Conservation (phyloP, 345 rosid genomes). For the Pelargonium nanum region DNA sequence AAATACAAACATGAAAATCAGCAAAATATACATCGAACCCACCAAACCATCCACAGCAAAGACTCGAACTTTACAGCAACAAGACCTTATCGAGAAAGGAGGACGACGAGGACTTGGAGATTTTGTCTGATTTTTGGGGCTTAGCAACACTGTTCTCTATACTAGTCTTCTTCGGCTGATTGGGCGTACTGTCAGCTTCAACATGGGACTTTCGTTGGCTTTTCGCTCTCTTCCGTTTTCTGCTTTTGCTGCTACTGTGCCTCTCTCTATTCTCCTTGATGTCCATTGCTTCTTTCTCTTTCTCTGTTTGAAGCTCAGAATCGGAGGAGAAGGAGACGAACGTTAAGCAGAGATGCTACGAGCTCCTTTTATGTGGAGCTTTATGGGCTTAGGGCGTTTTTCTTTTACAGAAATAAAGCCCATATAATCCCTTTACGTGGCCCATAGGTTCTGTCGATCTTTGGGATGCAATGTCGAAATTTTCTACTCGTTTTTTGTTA, state of each 20-base stretch:
- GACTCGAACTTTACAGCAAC: background rate
- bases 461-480: too few species aligned
- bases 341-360: background rate
- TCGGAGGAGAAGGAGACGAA: constrained; percentile 7
- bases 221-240: constrained; percentile 42
- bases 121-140: background rate
- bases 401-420: too few species aligned
- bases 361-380: too few species aligned
- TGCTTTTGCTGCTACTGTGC: too few species aligned
- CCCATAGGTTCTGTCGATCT: too few species aligned
- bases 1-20: constrained; percentile 5
- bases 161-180: constrained; percentile 10
- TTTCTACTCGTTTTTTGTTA: too few species aligned
- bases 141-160: background rate
- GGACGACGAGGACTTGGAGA: constrained; percentile 9
- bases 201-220: constrained; percentile 2
- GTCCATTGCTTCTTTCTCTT: constrained; percentile 18
- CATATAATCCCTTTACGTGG: too few species aligned
- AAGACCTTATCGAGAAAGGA: constrained; percentile 48
- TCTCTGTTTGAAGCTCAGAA: background rate
- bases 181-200: constrained; percentile 10
- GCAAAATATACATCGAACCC: background rate
- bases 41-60: background rate
- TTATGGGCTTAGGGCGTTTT: background rate
- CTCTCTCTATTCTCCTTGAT: constrained; percentile 18